Percentiles rank a stretch among this genome's conserved stretches.
Evolutionary conservation across 1,139 yeast species (phyloP).

Genomic region (Zygosaccharomyces sapae): DNA sequence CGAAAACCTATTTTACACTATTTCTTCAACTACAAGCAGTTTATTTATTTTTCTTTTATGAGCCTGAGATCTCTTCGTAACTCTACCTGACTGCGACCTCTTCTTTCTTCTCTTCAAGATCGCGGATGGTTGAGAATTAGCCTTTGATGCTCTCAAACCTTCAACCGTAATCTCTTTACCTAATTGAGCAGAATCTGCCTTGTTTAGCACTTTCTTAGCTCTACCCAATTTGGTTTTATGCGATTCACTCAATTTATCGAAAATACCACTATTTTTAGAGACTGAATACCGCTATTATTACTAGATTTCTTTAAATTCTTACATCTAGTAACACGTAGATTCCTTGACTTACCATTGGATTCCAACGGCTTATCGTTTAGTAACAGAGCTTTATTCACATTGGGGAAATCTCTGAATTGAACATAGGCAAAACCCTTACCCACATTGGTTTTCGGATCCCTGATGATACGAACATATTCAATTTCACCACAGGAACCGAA

Average conservation of each 20-base stretch:
- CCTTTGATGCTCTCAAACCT: conserved; percentile 78
- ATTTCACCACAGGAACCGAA: conserved; percentile 68
- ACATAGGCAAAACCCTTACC: conserved; percentile 98
- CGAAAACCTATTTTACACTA: background rate
- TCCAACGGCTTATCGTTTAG: conserved; percentile 66
- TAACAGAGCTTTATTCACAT: conserved; percentile 78
- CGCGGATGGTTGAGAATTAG: conserved; percentile 45
- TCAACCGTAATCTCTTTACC: conserved; percentile 54
- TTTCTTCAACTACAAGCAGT: background rate
- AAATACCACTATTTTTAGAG: conserved; percentile 10
- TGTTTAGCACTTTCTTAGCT: conserved; percentile 69
- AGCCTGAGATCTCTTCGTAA: conserved; percentile 37
- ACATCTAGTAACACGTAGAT: conserved; percentile 76
- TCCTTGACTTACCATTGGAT: conserved; percentile 48
- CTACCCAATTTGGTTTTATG: conserved; percentile 80
- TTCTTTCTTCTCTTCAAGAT: conserved; percentile 64
- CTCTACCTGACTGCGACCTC: conserved; percentile 46
- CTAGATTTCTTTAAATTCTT: conserved; percentile 46
- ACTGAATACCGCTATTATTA: conserved; percentile 10
- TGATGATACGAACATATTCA: conserved; percentile 82
- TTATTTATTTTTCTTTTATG: conserved; percentile 21
- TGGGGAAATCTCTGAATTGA: conserved; percentile 77
- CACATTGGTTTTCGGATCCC: conserved; percentile 88
- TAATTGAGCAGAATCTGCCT: conserved; percentile 69
- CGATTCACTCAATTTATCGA: conserved; percentile 46